Evolutionary conservation across 1,284 basidiomycete genomes (phyloP), one percentile per base, ranked within the genome.

Genomic region (Chalciporus sp.): DNA sequence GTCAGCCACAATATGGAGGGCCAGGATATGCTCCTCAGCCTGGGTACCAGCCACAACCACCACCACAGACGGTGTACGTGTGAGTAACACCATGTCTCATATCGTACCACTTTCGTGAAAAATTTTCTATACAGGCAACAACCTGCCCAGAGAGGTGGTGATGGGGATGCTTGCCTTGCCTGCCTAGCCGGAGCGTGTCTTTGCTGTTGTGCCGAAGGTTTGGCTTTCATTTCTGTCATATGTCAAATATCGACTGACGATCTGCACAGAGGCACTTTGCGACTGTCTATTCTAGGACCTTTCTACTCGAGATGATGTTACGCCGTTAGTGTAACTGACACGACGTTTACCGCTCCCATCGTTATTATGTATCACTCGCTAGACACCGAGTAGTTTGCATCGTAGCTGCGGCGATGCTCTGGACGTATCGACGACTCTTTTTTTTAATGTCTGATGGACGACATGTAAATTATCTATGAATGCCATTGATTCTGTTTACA

Each of bases 161-260:
- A 72, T 29, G 66, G 68, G 47, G 59, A 64, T 0, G 78, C 79
- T 16, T 88, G 84, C 63, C 77, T 80, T 68, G 90, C 88, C 27
- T 92, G 90, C 68, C 73, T 90, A 61, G 83, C 86, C 17, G 89
- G 85, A 58, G 74, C 81, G 12, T 86, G 84, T 64, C 73, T 88
- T 58, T 92, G 90, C 70, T 92, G 89, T 72, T 89, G 86, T 61
- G 83, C 83, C 12, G 89, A 91, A 76, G 90, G 87, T 88, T 56
- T 53, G 84, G 73, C 43, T 33, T 23, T 31, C 14, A 19, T 4
- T 17, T 31, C 51, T 23, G 17, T 27, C 4, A 20, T 41, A 43
- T 45, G 59, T 31, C 20, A 39, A 56, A 23, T 39, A 59, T 33
- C 45, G 42, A 52, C 56, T 52, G 52, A 54, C 48, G 41, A 14